Conservation (phyloP, 108 stramenopile genomes). For the Nannochloropsis gaditana region DNA sequence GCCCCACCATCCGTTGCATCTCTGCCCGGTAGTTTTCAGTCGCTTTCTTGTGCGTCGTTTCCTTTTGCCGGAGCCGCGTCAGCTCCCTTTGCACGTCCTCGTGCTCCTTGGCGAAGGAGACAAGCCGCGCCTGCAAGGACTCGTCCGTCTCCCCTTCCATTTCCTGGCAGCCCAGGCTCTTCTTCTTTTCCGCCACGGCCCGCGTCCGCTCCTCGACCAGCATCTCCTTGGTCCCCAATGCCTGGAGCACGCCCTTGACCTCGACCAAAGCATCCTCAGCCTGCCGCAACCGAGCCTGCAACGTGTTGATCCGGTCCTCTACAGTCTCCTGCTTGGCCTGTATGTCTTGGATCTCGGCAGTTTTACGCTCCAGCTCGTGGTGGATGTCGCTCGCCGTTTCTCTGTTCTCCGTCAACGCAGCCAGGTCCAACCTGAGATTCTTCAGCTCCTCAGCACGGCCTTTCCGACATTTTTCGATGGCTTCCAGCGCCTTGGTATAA, state of each 20-base stretch:
- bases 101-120: constrained; percentile 14
- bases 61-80: neutral
- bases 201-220: constrained; percentile 12
- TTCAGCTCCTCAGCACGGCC: constrained; percentile 18
- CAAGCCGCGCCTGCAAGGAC: constrained; percentile 15
- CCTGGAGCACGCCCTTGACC: neutral
- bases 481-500: constrained; percentile 90
- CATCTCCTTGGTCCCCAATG: neutral
- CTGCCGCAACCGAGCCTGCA: constrained; percentile 22
- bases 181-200: constrained; percentile 24
- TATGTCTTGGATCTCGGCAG: constrained; percentile 45
- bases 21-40: neutral
- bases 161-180: constrained; percentile 19
- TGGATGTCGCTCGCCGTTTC: constrained; percentile 29
- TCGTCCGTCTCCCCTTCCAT: constrained; percentile 26
- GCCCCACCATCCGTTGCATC: neutral
- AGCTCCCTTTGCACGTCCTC: neutral
- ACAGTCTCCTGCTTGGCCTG: constrained; percentile 44
- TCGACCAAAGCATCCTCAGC: constrained; percentile 23
- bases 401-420: constrained; percentile 66
- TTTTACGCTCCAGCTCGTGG: constrained; percentile 36
- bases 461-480: constrained; percentile 68
- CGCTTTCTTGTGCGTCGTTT: constrained; percentile 8
- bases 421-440: constrained; percentile 45
- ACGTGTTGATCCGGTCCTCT: constrained; percentile 20